These are phyloP conservation scores for Fusarium verticillioides DNA, from an alignment of 2,329 filamentous ascomycete genomes.

Conservation along the genomic window DNA sequence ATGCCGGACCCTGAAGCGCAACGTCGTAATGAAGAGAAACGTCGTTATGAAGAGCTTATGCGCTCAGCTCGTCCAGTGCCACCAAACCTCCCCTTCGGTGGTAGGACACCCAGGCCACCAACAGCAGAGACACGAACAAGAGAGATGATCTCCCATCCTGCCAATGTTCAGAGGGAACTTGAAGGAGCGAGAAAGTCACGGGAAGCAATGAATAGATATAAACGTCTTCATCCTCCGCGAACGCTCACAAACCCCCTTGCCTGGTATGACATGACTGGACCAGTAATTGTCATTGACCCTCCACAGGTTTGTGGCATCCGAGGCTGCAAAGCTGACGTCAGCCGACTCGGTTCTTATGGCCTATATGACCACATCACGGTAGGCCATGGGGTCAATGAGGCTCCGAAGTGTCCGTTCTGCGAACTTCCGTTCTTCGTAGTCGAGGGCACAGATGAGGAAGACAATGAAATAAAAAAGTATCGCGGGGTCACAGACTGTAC, in stretches of 20 bases:
- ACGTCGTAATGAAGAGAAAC: background rate
- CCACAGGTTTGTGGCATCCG: slow-evolving; percentile 1
- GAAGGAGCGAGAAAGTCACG: background rate
- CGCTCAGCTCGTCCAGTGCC: background rate
- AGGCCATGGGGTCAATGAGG: background rate
- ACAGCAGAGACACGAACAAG: background rate
- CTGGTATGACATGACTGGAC: slow-evolving; percentile 32
- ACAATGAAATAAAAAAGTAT: background rate
- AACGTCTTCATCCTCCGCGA: slow-evolving; percentile 15
- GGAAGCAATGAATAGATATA: background rate
- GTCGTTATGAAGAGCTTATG: background rate
- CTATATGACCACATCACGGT: slow-evolving; percentile 29
- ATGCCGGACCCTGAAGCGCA: background rate
- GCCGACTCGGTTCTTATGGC: background rate
- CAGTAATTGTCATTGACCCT: slow-evolving; percentile 1
- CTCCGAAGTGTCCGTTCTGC: slow-evolving; percentile 32
- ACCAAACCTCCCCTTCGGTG: background rate
- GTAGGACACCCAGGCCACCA: background rate
- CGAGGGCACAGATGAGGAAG: background rate
- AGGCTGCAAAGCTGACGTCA: background rate
- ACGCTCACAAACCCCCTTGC: slow-evolving; percentile 11
- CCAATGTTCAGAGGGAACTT: background rate
- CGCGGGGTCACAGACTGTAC: slow-evolving; percentile 6
- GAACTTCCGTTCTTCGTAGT: slow-evolving; percentile 4
- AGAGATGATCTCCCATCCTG: background rate